Percentiles rank a stretch among this genome's conserved stretches.
phyloP scores from a whole-genome alignment of 2,329 filamentous ascomycete species.

The Colletotrichum sojae region DNA sequence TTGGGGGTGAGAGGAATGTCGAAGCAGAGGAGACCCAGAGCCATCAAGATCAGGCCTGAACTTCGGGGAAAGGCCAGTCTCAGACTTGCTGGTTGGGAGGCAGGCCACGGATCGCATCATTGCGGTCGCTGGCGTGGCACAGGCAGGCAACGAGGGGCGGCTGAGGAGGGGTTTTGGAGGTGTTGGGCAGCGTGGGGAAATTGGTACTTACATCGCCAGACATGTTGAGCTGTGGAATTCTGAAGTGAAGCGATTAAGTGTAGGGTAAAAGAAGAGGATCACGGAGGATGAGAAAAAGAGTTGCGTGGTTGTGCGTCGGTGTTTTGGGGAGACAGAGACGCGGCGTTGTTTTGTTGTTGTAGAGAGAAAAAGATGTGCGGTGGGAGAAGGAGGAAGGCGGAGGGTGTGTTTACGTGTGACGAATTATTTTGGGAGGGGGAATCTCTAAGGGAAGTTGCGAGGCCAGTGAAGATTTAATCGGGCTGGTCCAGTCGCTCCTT shows the following conservation, averaged over 20 bases:
- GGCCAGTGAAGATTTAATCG: constrained; percentile 41
- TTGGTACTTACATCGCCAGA: constrained; percentile 42
- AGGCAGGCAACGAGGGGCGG: constrained; percentile 32
- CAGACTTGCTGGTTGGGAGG: background rate
- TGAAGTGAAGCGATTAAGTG: constrained; percentile 30
- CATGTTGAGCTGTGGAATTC: constrained; percentile 39
- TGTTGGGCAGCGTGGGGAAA: constrained; percentile 38
- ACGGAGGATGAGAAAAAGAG: constrained; percentile 24
- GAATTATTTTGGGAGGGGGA: constrained; percentile 40
- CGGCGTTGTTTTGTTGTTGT: constrained; percentile 40
- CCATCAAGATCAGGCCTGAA: background rate
- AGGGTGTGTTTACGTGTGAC: constrained; percentile 42
- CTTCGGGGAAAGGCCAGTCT: background rate
- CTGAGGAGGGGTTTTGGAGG: constrained; percentile 36
- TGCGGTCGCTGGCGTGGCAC: constrained; percentile 17
- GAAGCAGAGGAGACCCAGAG: background rate
- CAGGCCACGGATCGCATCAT: constrained; percentile 18
- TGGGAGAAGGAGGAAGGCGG: constrained; percentile 37
- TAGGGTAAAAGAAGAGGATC: constrained; percentile 24
- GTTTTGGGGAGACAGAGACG: constrained; percentile 34
- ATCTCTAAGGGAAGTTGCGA: constrained; percentile 39
- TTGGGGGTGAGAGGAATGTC: constrained; percentile 5
- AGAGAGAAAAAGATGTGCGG: constrained; percentile 37
- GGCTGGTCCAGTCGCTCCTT: constrained; percentile 35
- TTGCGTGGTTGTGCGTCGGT: constrained; percentile 32